Base-by-base conservation (phyloP, 2,329 filamentous ascomycete species). In the Penicillium brevicompactum region DNA sequence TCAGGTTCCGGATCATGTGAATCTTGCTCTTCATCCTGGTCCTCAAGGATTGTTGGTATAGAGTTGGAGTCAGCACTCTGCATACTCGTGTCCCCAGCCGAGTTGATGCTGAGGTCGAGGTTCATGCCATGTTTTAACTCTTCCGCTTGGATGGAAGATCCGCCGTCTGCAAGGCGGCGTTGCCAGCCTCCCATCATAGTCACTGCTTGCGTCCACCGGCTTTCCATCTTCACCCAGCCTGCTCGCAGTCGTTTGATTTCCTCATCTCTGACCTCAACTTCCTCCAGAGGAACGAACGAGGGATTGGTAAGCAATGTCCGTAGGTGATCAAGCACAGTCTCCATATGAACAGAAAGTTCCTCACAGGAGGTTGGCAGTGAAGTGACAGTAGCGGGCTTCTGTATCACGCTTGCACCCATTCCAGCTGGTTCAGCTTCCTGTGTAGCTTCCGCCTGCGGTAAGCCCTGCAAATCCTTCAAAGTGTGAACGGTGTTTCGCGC, bases 151-250 rank as follows among this genome's bases (percentile, higher is more conserved):
- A 78, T 66, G 2, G 71, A 74, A 44, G 74, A 71, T 32, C 76
- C 73, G 13, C 73, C 74, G 38, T 77, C 68, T 7, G 71, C 69
- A 84, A 96, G 91, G 41, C 91, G 84, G 70, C 86, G 88, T 57
- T 92, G 87, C 93, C 94, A 97, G 32, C 89, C 87, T 61, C 97
- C 91, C 79, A 99, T 96, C 76, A 99, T 85, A 34, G 86, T 83
- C 11, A 97, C 87, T 1, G 94, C 91, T 69, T 97, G 93, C 61
- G 86, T 87, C 91, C 94, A 96, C 49, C 92, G 85, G 21, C 80
- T 83, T 73, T 97, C 92, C 90, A 97, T 96, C 74, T 89, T 92
- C 70, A 95, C 90, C 88, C 93, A 96, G 14, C 92, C 91, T 52
- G 89, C 85, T 51, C 91, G 86, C 46, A 99, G 80, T 49, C 90